A percentile compares a stretch with the other conserved stretches of the same genome.
phyloP scores from a whole-genome alignment of 352 stramenopile genomes.

The Bremia lactucae region DNA sequence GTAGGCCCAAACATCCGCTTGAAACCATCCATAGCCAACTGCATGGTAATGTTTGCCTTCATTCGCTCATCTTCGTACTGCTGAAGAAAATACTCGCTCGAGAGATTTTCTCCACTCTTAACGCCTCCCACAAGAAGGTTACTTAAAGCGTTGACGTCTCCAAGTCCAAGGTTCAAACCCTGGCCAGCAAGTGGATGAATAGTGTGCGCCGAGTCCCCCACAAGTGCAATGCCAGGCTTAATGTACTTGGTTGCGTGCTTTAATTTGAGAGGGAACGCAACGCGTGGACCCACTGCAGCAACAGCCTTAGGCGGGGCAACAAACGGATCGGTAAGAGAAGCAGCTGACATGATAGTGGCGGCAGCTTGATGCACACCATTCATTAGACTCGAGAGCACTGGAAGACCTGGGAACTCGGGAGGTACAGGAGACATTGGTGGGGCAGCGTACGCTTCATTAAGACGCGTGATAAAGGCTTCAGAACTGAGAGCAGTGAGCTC shows the following conservation, averaged over 20 bases:
- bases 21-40: slow-evolving; percentile 81
- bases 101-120: slow-evolving; percentile 67
- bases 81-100: slow-evolving; percentile 61
- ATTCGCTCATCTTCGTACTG: slow-evolving; percentile 85
- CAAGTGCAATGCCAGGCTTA: slow-evolving; percentile 77
- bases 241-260: slow-evolving; percentile 83
- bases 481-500: slow-evolving; percentile 59
- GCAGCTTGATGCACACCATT: slow-evolving; percentile 65
- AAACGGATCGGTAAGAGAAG: slow-evolving; percentile 66
- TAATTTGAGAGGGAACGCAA: slow-evolving; percentile 86
- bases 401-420: slow-evolving; percentile 66
- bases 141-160: slow-evolving; percentile 79
- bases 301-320: slow-evolving; percentile 56
- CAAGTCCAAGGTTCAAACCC: slow-evolving; percentile 91
- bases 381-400: slow-evolving; percentile 64
- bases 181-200: slow-evolving; percentile 94
- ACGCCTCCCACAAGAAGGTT: slow-evolving; percentile 66
- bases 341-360: slow-evolving; percentile 65
- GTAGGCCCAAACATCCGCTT: slow-evolving; percentile 80
- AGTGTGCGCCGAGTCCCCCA: slow-evolving; percentile 93
- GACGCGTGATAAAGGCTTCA: slow-evolving; percentile 65
- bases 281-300: slow-evolving; percentile 55
- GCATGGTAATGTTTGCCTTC: slow-evolving; percentile 74
- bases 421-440: slow-evolving; percentile 35
- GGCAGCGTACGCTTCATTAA: slow-evolving; percentile 71